A percentile compares a stretch with the other conserved stretches of the same genome.
Evolutionary conservation across 2,329 filamentous ascomycete genomes (phyloP).

Genomic region (Colletotrichum sp.): DNA sequence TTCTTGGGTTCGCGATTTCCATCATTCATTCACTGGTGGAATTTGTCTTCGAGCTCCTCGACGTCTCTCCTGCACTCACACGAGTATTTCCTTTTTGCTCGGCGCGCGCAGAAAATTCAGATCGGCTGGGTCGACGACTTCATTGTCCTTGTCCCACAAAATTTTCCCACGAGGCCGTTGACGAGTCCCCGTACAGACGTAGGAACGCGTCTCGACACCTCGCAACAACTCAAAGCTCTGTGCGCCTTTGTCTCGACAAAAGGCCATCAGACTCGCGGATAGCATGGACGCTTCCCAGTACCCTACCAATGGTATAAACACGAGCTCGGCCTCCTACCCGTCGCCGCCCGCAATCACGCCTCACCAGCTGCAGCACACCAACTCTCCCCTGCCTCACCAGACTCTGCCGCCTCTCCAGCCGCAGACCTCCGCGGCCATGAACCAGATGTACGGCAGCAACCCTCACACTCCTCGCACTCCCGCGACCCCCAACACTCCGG

Average conservation of each 20-base stretch:
- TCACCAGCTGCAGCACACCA: constrained; percentile 53
- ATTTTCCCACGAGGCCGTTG: constrained; percentile 11
- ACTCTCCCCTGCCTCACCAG: constrained; percentile 53
- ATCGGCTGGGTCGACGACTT: constrained; percentile 9
- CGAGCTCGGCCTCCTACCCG: constrained; percentile 54
- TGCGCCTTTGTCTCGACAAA: constrained; percentile 23
- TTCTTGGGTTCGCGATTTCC: constrained; percentile 21
- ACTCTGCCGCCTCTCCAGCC: constrained; percentile 62
- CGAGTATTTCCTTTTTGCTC: constrained; percentile 5
- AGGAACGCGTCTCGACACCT: constrained; percentile 21
- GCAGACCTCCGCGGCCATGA: constrained; percentile 51
- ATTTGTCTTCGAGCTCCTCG: neutral
- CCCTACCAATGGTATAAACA: constrained; percentile 62
- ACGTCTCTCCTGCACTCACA: neutral
- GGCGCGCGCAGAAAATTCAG: neutral
- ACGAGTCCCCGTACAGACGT: constrained; percentile 20
- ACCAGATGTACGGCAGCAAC: constrained; percentile 62
- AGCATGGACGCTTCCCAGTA: constrained; percentile 63
- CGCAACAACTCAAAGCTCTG: constrained; percentile 8
- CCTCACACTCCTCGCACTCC: constrained; percentile 68
- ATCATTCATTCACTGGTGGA: constrained; percentile 16
- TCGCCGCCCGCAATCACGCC: constrained; percentile 57
- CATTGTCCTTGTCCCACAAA: constrained; percentile 21
- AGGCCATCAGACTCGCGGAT: constrained; percentile 23
- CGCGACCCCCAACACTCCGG: constrained; percentile 67